phyloP scores from a whole-genome alignment of 164 flowering plant species.

The Magnolia kwangsiensis region DNA sequence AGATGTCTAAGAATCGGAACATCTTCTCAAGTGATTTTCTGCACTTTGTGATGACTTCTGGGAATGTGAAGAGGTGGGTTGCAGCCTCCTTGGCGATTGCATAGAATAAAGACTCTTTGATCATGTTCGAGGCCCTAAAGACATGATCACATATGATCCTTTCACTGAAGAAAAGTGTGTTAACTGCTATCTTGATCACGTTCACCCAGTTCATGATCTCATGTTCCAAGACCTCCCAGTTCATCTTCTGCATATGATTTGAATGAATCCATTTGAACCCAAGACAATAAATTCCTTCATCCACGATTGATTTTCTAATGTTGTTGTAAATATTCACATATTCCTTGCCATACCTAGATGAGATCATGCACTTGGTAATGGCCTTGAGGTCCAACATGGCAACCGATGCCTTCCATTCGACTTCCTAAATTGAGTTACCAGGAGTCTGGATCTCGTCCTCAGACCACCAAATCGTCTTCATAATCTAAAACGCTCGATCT shows the following conservation, averaged over 20 bases:
- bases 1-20: constrained; percentile 56
- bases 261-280: constrained; percentile 38
- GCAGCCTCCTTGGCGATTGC: constrained; percentile 57
- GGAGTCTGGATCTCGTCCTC: constrained; percentile 32
- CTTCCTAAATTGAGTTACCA: constrained; percentile 18
- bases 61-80: constrained; percentile 39
- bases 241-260: constrained; percentile 38
- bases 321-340: constrained; percentile 46
- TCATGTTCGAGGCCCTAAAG: constrained; percentile 40
- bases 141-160: constrained; percentile 62
- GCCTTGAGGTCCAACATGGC: constrained; percentile 48
- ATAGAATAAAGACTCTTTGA: constrained; percentile 55
- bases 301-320: constrained; percentile 59
- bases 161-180: constrained; percentile 61
- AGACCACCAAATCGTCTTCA: constrained; percentile 1
- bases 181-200: constrained; percentile 46
- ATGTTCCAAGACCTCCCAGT: constrained; percentile 55
- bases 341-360: constrained; percentile 62
- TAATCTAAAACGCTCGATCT: constrained; percentile 14
- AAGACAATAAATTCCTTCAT: constrained; percentile 55
- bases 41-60: constrained; percentile 39
- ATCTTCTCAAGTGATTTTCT: constrained; percentile 56
- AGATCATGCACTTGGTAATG: constrained; percentile 73
- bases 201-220: constrained; percentile 59
- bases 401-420: constrained; percentile 34